Evolutionary conservation across 768 basidiomycete genomes (phyloP).

Genomic region (Lentinula guzmanii): DNA sequence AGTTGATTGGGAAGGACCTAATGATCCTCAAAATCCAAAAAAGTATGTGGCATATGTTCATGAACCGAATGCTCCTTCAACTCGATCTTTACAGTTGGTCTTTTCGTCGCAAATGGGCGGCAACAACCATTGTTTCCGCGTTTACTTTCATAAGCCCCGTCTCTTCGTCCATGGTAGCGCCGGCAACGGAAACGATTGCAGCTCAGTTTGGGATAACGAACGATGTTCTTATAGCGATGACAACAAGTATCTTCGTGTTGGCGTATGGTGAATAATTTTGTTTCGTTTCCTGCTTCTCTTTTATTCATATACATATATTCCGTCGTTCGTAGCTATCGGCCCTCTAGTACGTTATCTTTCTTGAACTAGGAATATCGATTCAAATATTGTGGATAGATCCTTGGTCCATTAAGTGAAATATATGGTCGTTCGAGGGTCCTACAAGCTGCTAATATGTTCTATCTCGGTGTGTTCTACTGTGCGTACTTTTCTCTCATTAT

Average conservation of each 20-base stretch:
- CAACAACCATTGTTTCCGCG: conserved; percentile 55
- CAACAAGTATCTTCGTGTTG: conserved; percentile 52
- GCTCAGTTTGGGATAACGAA: conserved; percentile 49
- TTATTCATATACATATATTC: neutral
- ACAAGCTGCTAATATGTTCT: conserved; percentile 59
- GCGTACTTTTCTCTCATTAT: too few relatives aligned
- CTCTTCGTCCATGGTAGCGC: conserved; percentile 72
- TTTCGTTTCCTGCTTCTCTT: neutral
- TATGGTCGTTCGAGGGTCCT: conserved; percentile 61
- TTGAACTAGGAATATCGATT: neutral
- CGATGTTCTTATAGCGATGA: conserved; percentile 44
- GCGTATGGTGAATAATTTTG: conserved; percentile 44
- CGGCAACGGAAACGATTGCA: conserved; percentile 47
- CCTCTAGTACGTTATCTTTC: conserved; percentile 30
- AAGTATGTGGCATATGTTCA: conserved; percentile 30
- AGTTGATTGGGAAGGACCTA: conserved; percentile 58
- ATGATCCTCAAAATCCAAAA: conserved; percentile 53
- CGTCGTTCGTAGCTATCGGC: conserved; percentile 37
- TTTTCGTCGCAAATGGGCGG: conserved; percentile 54
- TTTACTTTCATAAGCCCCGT: conserved; percentile 69
- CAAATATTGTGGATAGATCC: conserved; percentile 19
- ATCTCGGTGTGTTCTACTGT: conserved; percentile 39
- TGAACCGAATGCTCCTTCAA: neutral
- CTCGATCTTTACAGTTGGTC: conserved; percentile 40
- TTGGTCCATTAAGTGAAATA: conserved; percentile 69